A percentile compares a stretch with the other conserved stretches of the same genome.
phyloP scores from a whole-genome alignment of 1,284 basidiomycete genomes.

The Vanrija sp. region DNA sequence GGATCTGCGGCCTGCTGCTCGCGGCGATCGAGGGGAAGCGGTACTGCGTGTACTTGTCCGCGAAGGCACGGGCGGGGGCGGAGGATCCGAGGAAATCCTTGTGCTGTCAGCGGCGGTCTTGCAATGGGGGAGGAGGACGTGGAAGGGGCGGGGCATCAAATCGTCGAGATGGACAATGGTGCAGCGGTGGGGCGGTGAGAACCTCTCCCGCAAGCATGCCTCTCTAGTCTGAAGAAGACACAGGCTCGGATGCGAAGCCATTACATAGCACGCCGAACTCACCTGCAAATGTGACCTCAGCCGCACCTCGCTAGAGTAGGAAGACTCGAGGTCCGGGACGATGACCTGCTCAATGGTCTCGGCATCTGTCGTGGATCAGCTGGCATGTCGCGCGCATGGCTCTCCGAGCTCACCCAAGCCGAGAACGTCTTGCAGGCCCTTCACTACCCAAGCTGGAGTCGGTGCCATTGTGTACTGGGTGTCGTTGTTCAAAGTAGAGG shows the following conservation, averaged over 20 bases:
- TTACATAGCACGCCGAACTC: slow-evolving; percentile 3
- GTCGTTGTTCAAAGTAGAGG: background rate
- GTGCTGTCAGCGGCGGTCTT: background rate
- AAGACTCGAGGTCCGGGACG: slow-evolving; percentile 38
- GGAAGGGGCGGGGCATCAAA: background rate
- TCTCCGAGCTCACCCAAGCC: slow-evolving; percentile 33
- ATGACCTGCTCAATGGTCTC: slow-evolving; percentile 40
- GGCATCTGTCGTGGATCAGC: slow-evolving; percentile 29
- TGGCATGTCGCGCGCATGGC: background rate
- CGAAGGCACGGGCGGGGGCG: slow-evolving; percentile 35
- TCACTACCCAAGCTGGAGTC: slow-evolving; percentile 37
- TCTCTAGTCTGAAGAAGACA: too few relatives aligned
- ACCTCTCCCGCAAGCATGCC: background rate
- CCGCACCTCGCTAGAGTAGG: slow-evolving; percentile 31
- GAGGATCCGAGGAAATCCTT: slow-evolving; percentile 46
- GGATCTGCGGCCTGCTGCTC: slow-evolving; percentile 3
- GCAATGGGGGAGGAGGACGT: background rate
- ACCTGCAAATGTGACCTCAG: slow-evolving; percentile 39
- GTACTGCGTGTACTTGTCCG: slow-evolving; percentile 30
- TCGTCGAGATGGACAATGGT: background rate
- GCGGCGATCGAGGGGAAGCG: slow-evolving; percentile 34
- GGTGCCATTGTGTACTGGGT: slow-evolving; percentile 1
- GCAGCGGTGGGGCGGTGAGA: background rate
- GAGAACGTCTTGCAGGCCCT: slow-evolving; percentile 32
- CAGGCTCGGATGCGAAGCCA: too few relatives aligned